Base-by-base conservation (phyloP, 2,329 filamentous ascomycete genomes). In the Neofusicoccum cordaticola region DNA sequence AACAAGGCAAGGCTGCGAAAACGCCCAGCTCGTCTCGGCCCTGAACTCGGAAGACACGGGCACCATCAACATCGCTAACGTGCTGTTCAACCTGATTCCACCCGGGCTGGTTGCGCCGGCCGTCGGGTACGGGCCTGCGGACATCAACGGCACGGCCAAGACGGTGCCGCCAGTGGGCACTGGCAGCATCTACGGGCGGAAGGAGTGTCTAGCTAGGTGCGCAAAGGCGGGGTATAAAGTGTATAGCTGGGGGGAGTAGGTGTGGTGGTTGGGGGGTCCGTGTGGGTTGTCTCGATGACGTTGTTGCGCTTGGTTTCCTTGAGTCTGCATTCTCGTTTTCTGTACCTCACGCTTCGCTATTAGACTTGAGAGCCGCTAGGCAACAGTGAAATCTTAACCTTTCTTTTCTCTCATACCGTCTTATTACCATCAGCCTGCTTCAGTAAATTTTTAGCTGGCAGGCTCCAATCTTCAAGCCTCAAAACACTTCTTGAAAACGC, bases 1-100 rank as follows among this genome's bases (percentile, higher is more conserved):
- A 7, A 2, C 12, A 12, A 34, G 42, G 11, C 22, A 6, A 82
- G 81, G 75, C 48, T 85, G 82, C 70, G 77, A 78, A 19, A 80
- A 83, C 44, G 79, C 81, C 1, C 80, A 81, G 42, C 77, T 85
- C 47, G 72, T 84, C 64, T 82, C 80, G 13, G 80, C 82, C 0
- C 77, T 85, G 48, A 81, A 79, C 68, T 78, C 74, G 34, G 80
- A 83, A 41, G 83, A 85, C 64, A 73, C 79, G 1, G 83, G 82
- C n/a, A 85, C 82, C 1, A 69, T 77, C 13, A 84, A 84, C 65
- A 71, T 82, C 50, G 74, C 79, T 8, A 81, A 83, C 56, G 73
- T 72, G 2, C 71, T 84, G 31, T 81, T 79, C 71, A 5, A 27
- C 7, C 69, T 66, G 8, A 67, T 78, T 35, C 80, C 79, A 0